A percentile compares a stretch with the other conserved stretches of the same genome.
These are phyloP conservation scores for Aspergillus oerlinghausenensis DNA, from an alignment of 2,329 filamentous ascomycete genomes.

Conservation along the genomic window DNA sequence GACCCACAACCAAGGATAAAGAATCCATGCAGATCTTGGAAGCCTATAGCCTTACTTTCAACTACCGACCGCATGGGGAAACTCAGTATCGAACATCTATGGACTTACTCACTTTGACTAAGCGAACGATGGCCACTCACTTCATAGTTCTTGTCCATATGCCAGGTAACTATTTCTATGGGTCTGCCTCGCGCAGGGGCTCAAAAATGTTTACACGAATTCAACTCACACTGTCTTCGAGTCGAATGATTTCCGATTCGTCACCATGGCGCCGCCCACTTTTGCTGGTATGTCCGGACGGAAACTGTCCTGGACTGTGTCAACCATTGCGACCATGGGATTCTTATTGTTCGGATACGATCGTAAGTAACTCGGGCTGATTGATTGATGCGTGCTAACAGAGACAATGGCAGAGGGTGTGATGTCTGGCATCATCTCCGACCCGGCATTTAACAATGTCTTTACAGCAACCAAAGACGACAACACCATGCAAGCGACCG, in stretches of 20 bases:
- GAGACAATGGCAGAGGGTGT: conserved; percentile 27
- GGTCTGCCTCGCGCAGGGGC: background rate
- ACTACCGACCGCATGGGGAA: background rate
- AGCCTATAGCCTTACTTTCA: background rate
- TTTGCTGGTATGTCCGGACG: conserved; percentile 58
- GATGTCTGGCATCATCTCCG: conserved; percentile 37
- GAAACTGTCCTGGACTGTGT: conserved; percentile 53
- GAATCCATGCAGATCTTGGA: background rate
- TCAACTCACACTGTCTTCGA: background rate
- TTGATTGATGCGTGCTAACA: background rate
- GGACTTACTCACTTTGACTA: background rate
- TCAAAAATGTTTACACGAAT: background rate
- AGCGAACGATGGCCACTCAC: background rate
- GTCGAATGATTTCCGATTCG: background rate
- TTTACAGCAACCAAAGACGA: conserved; percentile 34
- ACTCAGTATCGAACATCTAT: background rate
- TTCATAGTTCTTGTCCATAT: background rate
- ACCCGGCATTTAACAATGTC: conserved; percentile 27
- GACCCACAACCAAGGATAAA: background rate
- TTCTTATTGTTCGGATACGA: conserved; percentile 59
- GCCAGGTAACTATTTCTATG: background rate
- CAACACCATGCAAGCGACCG: conserved; percentile 34
- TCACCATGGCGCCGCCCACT: conserved; percentile 46
- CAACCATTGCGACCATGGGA: conserved; percentile 59
- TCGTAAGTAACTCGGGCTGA: conserved; percentile 30